phyloP scores from a whole-genome alignment of 2,329 filamentous ascomycete genomes.

The Penicillium sp. region DNA sequence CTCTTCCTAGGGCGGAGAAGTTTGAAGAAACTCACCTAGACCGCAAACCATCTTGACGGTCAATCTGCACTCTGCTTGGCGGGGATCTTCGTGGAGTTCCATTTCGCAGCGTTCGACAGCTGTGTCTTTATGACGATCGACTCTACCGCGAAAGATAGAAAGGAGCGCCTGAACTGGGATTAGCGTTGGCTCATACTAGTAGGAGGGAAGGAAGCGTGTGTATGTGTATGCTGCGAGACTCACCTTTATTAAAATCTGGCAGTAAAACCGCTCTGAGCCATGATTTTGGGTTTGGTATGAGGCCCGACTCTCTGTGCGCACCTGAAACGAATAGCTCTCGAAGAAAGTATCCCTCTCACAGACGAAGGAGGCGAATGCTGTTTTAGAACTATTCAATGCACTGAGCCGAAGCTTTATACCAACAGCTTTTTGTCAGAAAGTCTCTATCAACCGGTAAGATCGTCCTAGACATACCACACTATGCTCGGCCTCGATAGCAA shows the following conservation, averaged over 20 bases:
- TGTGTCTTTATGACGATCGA: slow-evolving; percentile 63
- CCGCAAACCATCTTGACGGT: slow-evolving; percentile 66
- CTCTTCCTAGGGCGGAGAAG: neutral
- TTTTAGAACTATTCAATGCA: slow-evolving; percentile 65
- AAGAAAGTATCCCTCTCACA: slow-evolving; percentile 62
- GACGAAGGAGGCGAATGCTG: slow-evolving; percentile 65
- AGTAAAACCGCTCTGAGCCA: slow-evolving; percentile 56
- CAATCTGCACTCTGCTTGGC: slow-evolving; percentile 63
- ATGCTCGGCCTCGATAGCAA: slow-evolving; percentile 64
- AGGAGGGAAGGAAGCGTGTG: neutral
- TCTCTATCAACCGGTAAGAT: neutral
- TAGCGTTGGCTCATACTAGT: neutral
- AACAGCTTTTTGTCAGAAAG: slow-evolving; percentile 11
- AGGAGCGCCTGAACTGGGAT: slow-evolving; percentile 50
- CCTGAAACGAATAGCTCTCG: slow-evolving; percentile 59
- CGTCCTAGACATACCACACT: slow-evolving; percentile 52
- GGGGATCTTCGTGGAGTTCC: slow-evolving; percentile 59
- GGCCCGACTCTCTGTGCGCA: slow-evolving; percentile 25
- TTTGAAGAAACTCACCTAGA: slow-evolving; percentile 50
- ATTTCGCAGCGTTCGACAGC: slow-evolving; percentile 67
- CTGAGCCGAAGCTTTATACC: slow-evolving; percentile 60
- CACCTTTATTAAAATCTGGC: slow-evolving; percentile 63
- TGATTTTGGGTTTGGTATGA: slow-evolving; percentile 9
- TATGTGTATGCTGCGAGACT: neutral
- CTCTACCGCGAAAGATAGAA: slow-evolving; percentile 65